phyloP scores from a whole-genome alignment of 2,329 filamentous ascomycete genomes.

The Teratosphaeria gauchensis region DNA sequence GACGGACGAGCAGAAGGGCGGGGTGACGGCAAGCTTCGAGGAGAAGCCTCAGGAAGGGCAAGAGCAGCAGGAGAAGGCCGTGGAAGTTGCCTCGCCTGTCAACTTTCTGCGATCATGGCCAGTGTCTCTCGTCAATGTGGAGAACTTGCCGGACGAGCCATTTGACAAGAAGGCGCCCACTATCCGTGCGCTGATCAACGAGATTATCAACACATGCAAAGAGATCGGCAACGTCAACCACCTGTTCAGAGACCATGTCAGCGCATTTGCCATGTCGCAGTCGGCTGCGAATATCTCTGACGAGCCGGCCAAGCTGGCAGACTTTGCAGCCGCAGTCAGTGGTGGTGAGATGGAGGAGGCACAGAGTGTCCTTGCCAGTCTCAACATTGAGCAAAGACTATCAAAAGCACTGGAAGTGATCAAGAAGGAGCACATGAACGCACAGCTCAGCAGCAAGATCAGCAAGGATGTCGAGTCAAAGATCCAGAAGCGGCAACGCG shows the following conservation, averaged over 20 bases:
- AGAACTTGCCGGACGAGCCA: conserved; percentile 81
- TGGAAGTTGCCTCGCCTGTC: conserved; percentile 56
- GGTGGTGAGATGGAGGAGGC: conserved; percentile 84
- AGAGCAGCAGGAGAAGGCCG: conserved; percentile 32
- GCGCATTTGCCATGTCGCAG: conserved; percentile 91
- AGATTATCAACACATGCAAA: conserved; percentile 98
- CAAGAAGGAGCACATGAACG: conserved; percentile 98
- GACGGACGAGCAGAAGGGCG: conserved; percentile 66
- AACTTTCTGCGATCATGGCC: conserved; percentile 85
- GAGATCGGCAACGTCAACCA: conserved; percentile 90
- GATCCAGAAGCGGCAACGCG: conserved; percentile 91
- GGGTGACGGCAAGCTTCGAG: conserved; percentile 95
- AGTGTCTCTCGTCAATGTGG: conserved; percentile 89
- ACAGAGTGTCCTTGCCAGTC: conserved; percentile 78
- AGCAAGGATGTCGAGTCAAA: conserved; percentile 95
- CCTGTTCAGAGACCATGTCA: conserved; percentile 93
- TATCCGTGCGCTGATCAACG: conserved; percentile 85
- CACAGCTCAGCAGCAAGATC: conserved; percentile 92
- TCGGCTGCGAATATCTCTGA: conserved; percentile 90
- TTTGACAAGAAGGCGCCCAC: conserved; percentile 83
- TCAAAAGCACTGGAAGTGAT: conserved; percentile 84
- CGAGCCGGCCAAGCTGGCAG: conserved; percentile 87
- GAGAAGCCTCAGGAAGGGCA: conserved; percentile 19
- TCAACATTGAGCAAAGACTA: conserved; percentile 86
- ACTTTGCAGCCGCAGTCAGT: conserved; percentile 96